Percentiles rank a stretch among this genome's conserved stretches.
These are phyloP conservation scores for Gossypium lobatum DNA, from an alignment of 441 rosid genomes.

Conservation along the genomic window DNA sequence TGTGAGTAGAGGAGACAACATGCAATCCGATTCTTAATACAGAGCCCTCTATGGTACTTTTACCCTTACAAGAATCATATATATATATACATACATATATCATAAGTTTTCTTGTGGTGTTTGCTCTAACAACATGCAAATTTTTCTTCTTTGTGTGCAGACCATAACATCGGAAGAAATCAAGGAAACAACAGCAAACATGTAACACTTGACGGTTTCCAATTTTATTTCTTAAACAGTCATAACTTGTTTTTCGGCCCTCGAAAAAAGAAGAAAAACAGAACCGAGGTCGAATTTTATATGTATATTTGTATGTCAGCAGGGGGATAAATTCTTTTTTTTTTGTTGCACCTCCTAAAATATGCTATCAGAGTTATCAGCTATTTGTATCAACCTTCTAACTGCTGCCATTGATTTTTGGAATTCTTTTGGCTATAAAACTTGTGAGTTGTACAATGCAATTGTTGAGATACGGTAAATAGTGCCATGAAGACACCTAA, in stretches of 20 bases:
- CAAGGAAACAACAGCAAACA: slow-evolving; percentile 50
- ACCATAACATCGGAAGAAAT: slow-evolving; percentile 56
- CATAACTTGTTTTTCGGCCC: slow-evolving; percentile 13
- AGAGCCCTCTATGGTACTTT: no score
- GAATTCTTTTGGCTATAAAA: neutral
- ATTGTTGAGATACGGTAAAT: neutral
- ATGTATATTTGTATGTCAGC: slow-evolving; percentile 21
- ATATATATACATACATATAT: neutral
- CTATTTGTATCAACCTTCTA: neutral
- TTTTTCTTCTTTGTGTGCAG: slow-evolving; percentile 34
- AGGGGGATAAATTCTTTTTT: neutral
- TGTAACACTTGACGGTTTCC: slow-evolving; percentile 26
- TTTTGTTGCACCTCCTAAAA: neutral
- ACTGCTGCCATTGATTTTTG: neutral
- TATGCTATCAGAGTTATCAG: neutral
- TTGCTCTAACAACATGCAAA: neutral
- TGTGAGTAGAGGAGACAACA: no score
- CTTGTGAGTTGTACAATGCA: neutral
- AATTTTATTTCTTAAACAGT: slow-evolving; percentile 9
- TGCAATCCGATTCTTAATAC: no score
- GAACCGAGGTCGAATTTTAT: neutral
- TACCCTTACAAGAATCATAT: no score
- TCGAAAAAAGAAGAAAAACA: neutral
- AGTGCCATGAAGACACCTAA: no score
- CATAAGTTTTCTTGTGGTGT: neutral